Conservation (phyloP, 176 grass and related monocot species). For the barley (Hordeum vulgare) region MorexV3_pseudomolecules_assembly NC_058518.1:333910965-333911464, state of each 20-base stretch:
- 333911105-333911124: neutral
- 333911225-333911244: no score
- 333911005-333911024: neutral
- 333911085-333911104: neutral
- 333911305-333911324: no score
- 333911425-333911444: no score
- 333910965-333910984: neutral
- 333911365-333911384: no score
- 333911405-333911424: no score
- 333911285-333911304: no score
- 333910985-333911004: conserved; percentile 12
- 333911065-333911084: conserved; percentile 21
- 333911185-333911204: neutral
- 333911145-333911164: neutral
- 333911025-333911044: neutral
- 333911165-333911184: neutral
- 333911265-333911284: no score
- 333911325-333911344: no score
- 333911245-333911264: neutral
- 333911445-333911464: no score
- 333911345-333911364: no score
- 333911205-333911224: neutral
- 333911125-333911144: conserved; percentile 20
- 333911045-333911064: conserved; percentile 11
- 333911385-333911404: no score